These are phyloP conservation scores for Kalmanozyma brasiliensis DNA, from an alignment of 1,284 basidiomycete species.

Conservation along the genomic window DNA sequence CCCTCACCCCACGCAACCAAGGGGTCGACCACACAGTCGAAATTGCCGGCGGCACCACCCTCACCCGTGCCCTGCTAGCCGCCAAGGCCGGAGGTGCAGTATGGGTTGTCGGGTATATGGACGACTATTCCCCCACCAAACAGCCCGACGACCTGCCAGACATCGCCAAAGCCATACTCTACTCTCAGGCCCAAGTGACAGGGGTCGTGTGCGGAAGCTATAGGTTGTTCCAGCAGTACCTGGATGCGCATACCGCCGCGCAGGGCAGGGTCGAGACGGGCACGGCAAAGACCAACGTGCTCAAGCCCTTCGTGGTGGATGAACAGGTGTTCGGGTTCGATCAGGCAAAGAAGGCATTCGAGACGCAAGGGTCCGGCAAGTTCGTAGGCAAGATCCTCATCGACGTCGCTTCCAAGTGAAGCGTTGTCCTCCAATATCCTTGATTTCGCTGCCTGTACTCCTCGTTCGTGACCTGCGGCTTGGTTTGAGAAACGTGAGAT, in stretches of 20 bases:
- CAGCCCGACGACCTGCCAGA: constrained; percentile 8
- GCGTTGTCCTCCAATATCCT: too few species aligned
- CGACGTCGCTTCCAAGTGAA: constrained; percentile 12
- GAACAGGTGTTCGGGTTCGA: constrained; percentile 33
- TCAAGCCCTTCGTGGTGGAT: constrained; percentile 21
- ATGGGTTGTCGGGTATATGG: constrained; percentile 48
- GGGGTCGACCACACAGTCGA: constrained; percentile 46
- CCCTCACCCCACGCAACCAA: constrained; percentile 18
- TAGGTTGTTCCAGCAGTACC: constrained; percentile 36
- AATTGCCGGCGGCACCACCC: constrained; percentile 41
- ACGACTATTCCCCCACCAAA: constrained; percentile 31
- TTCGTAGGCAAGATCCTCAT: constrained; percentile 50
- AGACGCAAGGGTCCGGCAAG: constrained; percentile 20
- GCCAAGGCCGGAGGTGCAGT: constrained; percentile 31
- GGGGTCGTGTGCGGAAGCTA: constrained; percentile 49
- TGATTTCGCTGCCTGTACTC: too few species aligned
- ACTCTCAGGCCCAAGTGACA: constrained; percentile 31
- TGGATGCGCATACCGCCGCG: constrained; percentile 24
- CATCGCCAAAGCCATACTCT: constrained; percentile 32
- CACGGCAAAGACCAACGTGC: constrained; percentile 10
- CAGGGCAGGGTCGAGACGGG: constrained; percentile 5
- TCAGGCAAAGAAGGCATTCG: constrained; percentile 37
- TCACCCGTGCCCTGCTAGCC: constrained; percentile 22
- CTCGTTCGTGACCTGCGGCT: too few species aligned
- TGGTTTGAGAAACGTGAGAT: neutral